Evolutionary conservation across 257 asterid genomes (phyloP).

Genomic region (Pogostemon cablin): DNA sequence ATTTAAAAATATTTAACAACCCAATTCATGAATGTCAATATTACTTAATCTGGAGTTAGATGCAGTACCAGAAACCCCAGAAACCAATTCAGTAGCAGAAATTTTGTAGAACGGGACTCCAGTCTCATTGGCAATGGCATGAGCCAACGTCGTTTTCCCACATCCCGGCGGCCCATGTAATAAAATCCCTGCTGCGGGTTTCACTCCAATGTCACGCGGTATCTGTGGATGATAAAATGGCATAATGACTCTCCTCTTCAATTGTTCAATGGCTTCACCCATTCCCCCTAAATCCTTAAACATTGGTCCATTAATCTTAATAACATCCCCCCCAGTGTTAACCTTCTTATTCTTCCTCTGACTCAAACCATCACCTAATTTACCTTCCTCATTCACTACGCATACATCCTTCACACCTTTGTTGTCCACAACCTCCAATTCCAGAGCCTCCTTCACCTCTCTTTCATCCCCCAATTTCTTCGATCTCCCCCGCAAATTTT

Average conservation of each 20-base stretch:
- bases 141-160: constrained; percentile 93
- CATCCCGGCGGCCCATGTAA: constrained; percentile 97
- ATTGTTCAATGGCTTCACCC: constrained; percentile 59
- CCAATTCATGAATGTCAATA: neutral
- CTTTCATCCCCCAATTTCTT: constrained; percentile 32
- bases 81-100: constrained; percentile 90
- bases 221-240: constrained; percentile 70
- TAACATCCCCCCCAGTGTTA: constrained; percentile 13
- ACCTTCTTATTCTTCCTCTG: constrained; percentile 21
- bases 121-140: constrained; percentile 93
- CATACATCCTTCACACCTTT: constrained; percentile 46
- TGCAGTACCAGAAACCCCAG: constrained; percentile 81
- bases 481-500: constrained; percentile 44
- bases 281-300: constrained; percentile 94
- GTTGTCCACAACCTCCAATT: constrained; percentile 46
- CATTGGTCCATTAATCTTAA: constrained; percentile 44
- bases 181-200: constrained; percentile 76
- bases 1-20: neutral
- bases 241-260: constrained; percentile 74
- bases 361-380: constrained; percentile 27
- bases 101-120: constrained; percentile 77
- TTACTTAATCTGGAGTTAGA: neutral
- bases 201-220: constrained; percentile 61
- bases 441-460: constrained; percentile 35
- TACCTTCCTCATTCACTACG: constrained; percentile 42